Base-by-base conservation (phyloP, 2,329 filamentous ascomycete species). In the Aquanectria penicillioides region DNA sequence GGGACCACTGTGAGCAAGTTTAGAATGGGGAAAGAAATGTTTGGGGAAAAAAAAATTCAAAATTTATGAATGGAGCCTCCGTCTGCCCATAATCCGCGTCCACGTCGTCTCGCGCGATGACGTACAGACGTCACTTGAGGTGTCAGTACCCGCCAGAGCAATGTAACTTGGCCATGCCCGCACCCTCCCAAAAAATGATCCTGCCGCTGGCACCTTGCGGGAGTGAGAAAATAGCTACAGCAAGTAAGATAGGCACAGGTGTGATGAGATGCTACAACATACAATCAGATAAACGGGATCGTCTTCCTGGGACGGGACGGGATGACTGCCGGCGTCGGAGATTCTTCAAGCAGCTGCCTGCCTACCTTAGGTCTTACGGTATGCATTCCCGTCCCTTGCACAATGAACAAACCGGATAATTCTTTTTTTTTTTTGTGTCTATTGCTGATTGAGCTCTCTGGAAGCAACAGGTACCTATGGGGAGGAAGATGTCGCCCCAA, bases 311-410 rank as follows among this genome's bases (percentile, higher is more conserved):
- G 33, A n/a, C 40, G 50, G 26, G 25, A 57, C 9, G 47, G 33
- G 38, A 37, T 38, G 31, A 38, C 15, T 40, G 20, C 34, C 54
- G 31, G 47, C 47, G 38, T 51, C 47, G 40, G 46, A 43, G 31
- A 57, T 57, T 29, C 46, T 50, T 44, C 18, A 38, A 33, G 26
- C 34, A 38, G 46, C 36, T 41, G 36, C 29, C 37, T 52, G n/a
- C n/a, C n/a, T 52, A 33, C 54, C 48, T 58, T 58, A 58, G 55
- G 41, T 58, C 55, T 41, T 36, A 52, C 47, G 26, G 15, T 38
- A 51, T 38, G 41, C 40, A 47, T 23, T 41, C 28, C 20, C 22
- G 44, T 36, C 43, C 38, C 23, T 36, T 50, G 34, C 47, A 28
- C 22, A 20, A 12, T 8, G n/a, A 18, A 25, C 22, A 36, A 9